phyloP scores from a whole-genome alignment of 2,329 filamentous ascomycete species.

The Pyricularia grisea region DNA sequence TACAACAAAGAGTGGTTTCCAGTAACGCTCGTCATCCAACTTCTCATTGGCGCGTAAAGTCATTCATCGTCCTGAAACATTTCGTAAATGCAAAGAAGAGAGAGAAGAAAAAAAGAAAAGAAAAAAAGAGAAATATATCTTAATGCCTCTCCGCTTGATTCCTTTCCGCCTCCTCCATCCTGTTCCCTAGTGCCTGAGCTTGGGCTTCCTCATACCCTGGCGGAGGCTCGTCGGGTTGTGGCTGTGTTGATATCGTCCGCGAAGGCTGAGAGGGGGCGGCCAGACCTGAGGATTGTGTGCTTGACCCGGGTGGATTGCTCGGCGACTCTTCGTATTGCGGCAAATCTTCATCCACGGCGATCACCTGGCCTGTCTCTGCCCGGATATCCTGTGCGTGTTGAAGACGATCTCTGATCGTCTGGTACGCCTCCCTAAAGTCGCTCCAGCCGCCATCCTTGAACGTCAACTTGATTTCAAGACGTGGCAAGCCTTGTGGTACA shows the following conservation, averaged over 20 bases:
- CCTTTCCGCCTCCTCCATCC: constrained; percentile 60
- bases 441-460: constrained; percentile 96
- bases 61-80: not conserved
- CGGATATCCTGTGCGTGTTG: constrained; percentile 72
- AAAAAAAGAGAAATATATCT: constrained; percentile 11
- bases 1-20: not conserved
- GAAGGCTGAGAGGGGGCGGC: constrained; percentile 12
- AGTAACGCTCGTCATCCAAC: not conserved
- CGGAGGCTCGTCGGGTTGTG: constrained; percentile 63
- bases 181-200: constrained; percentile 51
- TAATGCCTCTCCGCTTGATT: constrained; percentile 58
- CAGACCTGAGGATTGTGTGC: constrained; percentile 11
- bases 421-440: constrained; percentile 77
- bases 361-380: constrained; percentile 52
- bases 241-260: constrained; percentile 17
- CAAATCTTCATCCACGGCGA: constrained; percentile 70
- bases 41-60: not conserved
- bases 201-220: constrained; percentile 91
- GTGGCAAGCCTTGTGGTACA: constrained; percentile 63
- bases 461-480: constrained; percentile 72
- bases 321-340: constrained; percentile 68
- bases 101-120: not conserved
- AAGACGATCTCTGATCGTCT: constrained; percentile 74
- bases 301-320: constrained; percentile 11
- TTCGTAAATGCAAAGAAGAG: not conserved